Conservation (phyloP, 2,329 filamentous ascomycete species). For the Nemania abortiva region DNA sequence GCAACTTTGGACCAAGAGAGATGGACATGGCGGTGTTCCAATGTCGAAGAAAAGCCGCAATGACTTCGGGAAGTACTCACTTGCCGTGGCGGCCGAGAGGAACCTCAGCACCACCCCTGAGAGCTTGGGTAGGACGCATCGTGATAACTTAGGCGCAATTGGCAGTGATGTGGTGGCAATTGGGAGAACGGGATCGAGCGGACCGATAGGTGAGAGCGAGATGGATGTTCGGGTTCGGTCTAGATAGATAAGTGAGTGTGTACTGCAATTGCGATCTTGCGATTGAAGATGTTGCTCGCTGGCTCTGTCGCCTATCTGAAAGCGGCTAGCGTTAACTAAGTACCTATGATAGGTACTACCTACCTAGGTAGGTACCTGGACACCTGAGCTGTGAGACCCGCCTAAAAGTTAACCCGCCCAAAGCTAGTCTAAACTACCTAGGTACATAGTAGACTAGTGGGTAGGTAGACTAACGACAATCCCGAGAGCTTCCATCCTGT, state of each 20-base stretch:
- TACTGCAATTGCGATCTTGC: slow-evolving; percentile 46
- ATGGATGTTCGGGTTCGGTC: slow-evolving; percentile 18
- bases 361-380: too few species aligned
- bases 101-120: slow-evolving; percentile 56
- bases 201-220: slow-evolving; percentile 29
- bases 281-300: slow-evolving; percentile 47
- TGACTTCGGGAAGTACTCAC: slow-evolving; percentile 52
- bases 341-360: too few species aligned
- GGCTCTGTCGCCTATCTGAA: slow-evolving; percentile 33
- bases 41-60: slow-evolving; percentile 52
- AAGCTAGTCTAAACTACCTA: too few species aligned
- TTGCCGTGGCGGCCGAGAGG: slow-evolving; percentile 59
- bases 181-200: slow-evolving; percentile 38
- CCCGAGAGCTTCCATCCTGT: slow-evolving; percentile 39
- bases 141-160: slow-evolving; percentile 49
- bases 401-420: slow-evolving; percentile 42
- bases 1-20: neutral
- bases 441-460: neutral
- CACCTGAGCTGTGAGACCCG: too few species aligned
- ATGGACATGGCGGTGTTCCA: neutral
- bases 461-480: too few species aligned
- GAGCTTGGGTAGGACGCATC: slow-evolving; percentile 62
- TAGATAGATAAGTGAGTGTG: neutral
- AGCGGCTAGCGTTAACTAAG: slow-evolving; percentile 42
- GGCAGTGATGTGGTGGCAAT: slow-evolving; percentile 49